Conservation (phyloP, 805 yeast genomes). For the Candida berthetii region DNA sequence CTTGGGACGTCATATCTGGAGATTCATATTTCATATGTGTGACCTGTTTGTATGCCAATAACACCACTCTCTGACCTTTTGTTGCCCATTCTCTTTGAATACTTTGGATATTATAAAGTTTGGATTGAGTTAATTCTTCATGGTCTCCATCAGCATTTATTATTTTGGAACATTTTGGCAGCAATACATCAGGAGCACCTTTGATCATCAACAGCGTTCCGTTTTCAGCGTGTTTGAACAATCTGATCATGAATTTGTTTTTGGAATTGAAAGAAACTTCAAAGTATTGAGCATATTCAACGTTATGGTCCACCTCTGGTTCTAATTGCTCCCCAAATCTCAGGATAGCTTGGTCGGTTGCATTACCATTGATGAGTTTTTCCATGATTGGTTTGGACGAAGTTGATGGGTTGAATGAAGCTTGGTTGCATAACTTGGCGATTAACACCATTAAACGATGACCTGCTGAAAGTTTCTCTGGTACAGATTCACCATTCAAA, state of each 20-base stretch:
- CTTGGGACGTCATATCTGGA: conserved; percentile 3
- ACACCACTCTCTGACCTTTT: conserved; percentile 33
- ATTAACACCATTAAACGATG: conserved; percentile 10
- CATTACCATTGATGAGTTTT: conserved; percentile 33
- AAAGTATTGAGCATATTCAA: conserved; percentile 19
- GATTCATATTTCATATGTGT: conserved; percentile 4
- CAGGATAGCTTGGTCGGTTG: conserved; percentile 41
- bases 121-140: conserved; percentile 3
- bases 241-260: conserved; percentile 35
- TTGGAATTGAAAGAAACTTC: conserved; percentile 39
- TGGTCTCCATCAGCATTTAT: conserved; percentile 11
- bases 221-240: conserved; percentile 14
- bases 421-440: conserved; percentile 30
- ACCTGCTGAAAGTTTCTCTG: conserved; percentile 1
- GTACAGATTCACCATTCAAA: not conserved
- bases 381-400: conserved; percentile 9
- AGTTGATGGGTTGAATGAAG: conserved; percentile 18
- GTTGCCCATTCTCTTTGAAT: conserved; percentile 29
- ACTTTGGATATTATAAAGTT: conserved; percentile 10
- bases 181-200: conserved; percentile 41
- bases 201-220: conserved; percentile 22
- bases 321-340: conserved; percentile 24
- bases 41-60: conserved; percentile 23
- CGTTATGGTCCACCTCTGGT: conserved; percentile 7
- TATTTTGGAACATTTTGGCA: conserved; percentile 23